A percentile compares a stretch with the other conserved stretches of the same genome.
Conservation (phyloP, 768 basidiomycete genomes). For the Phlebiopsis gigantea region DNA sequence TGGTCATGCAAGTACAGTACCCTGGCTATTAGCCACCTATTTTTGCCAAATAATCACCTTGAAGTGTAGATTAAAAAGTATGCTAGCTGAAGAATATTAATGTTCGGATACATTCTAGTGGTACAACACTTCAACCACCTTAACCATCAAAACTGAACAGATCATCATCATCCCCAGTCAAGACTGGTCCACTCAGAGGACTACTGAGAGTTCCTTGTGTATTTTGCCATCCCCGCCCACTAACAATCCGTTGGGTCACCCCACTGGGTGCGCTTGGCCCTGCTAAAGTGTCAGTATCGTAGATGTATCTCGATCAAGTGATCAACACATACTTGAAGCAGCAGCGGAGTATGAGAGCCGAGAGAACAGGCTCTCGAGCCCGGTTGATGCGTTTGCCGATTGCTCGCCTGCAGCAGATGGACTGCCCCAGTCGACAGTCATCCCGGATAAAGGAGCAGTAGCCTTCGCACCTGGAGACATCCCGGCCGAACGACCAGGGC, state of each 20-base stretch:
- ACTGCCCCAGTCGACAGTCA: conserved; percentile 27
- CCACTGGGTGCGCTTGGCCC: conserved; percentile 8
- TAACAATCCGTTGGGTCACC: conserved; percentile 20
- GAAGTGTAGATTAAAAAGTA: no score
- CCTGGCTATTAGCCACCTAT: no score
- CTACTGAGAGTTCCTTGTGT: conserved; percentile 37
- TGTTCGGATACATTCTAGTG: not conserved
- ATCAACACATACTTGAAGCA: conserved; percentile 21
- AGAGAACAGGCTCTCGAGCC: conserved; percentile 51
- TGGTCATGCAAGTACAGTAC: no score
- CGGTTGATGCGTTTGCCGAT: conserved; percentile 10
- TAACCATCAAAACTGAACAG: conserved; percentile 66
- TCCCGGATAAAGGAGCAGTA: conserved; percentile 12
- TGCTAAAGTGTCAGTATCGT: not conserved
- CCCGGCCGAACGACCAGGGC: conserved; percentile 19
- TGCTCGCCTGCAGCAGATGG: conserved; percentile 20
- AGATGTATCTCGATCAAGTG: not conserved
- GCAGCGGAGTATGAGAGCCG: conserved; percentile 51
- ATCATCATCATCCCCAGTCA: conserved; percentile 60
- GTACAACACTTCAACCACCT: not conserved
- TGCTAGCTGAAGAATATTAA: not conserved
- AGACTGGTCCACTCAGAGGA: conserved; percentile 56
- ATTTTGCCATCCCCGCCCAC: conserved; percentile 33
- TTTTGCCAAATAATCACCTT: no score
- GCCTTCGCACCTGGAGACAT: conserved; percentile 23